Evolutionary conservation across 2,329 filamentous ascomycete genomes (phyloP), one percentile per base, ranked within the genome.

Genomic region (Ophiostoma tasmaniense): DNA sequence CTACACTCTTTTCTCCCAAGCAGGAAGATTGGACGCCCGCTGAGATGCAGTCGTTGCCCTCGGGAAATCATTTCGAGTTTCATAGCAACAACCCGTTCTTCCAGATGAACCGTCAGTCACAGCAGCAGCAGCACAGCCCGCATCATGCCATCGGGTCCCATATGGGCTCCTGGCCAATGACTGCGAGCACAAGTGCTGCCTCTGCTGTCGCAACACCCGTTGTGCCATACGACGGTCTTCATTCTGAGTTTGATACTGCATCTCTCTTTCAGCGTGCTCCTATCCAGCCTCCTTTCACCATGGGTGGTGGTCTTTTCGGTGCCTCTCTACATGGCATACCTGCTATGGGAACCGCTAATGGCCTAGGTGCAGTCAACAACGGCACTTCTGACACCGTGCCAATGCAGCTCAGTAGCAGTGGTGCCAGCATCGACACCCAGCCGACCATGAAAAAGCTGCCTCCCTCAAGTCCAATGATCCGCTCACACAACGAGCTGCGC

Each of bases 131-230:
- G 70, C 79, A 78, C 20, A 77, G 77, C 22, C 75, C 64, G 17
- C 64, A 50, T 6, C n/a, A 33, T 66, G 64, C 25, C 20, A 37
- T 50, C 76, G 65, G 82, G 68, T 77, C 74, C 66, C 76, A 78
- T 67, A 78, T 80, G 50, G 76, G 75, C 64, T 79, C 79, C 72
- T 93, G 90, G 90, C 81, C 87, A 66, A 83, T 89, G 76, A 70
- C 67, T 4, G 68, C 70, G 3, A 71, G 70, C 67, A 72, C 70
- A n/a, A 73, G 71, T 52, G 84, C 87, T 73, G 84, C 81, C 74
- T 90, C 90, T 33, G 90, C 87, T 67, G 86, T 91, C 71, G 89
- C 87, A 77, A 94, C 91, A 7, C 90, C 90, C 20, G 87, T 92
- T 71, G 88, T 87, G 71, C 82, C 87, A 67, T 90, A 91, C 75